phyloP scores from a whole-genome alignment of 2,329 filamentous ascomycete species.

The Aspergillus piperis region DNA sequence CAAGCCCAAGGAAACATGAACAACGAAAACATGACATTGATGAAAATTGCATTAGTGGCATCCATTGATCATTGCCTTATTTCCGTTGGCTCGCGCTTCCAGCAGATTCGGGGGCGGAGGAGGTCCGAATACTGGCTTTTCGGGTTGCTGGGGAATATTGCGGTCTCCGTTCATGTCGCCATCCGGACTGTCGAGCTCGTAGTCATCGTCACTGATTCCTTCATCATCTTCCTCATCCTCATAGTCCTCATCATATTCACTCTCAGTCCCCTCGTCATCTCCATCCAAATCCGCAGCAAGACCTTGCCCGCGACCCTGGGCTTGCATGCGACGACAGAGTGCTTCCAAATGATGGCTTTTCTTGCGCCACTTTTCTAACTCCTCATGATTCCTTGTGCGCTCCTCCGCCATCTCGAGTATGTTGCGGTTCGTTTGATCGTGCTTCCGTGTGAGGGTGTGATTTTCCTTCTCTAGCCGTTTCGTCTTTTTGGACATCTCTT shows the following conservation, averaged over 20 bases:
- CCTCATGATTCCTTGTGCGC: conserved; percentile 71
- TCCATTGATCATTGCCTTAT: conserved; percentile 47
- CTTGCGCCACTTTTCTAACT: conserved; percentile 76
- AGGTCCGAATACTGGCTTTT: conserved; percentile 50
- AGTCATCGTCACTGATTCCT: conserved; percentile 60
- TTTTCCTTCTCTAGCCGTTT: conserved; percentile 97
- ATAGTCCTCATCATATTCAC: conserved; percentile 59
- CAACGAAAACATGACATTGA: conserved; percentile 4
- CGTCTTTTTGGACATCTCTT: conserved; percentile 99
- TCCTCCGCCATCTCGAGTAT: conserved; percentile 98
- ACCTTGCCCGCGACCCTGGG: conserved; percentile 79
- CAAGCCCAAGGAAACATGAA: conserved; percentile 9
- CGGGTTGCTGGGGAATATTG: conserved; percentile 30
- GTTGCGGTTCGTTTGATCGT: conserved; percentile 89
- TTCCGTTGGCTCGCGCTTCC: conserved; percentile 49
- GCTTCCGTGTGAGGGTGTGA: conserved; percentile 83
- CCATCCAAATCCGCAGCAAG: conserved; percentile 61
- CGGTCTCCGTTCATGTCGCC: conserved; percentile 29
- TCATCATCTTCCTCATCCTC: conserved; percentile 68
- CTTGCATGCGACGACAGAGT: conserved; percentile 95
- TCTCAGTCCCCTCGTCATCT: conserved; percentile 43
- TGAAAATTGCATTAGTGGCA: conserved; percentile 27
- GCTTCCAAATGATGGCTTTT: conserved; percentile 90
- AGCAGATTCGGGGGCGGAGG: conserved; percentile 54
- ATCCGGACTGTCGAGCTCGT: conserved; percentile 45